Evolutionary conservation across 129 eudicot species (phyloP).

Genomic region (Helianthus tuberosus): DNA sequence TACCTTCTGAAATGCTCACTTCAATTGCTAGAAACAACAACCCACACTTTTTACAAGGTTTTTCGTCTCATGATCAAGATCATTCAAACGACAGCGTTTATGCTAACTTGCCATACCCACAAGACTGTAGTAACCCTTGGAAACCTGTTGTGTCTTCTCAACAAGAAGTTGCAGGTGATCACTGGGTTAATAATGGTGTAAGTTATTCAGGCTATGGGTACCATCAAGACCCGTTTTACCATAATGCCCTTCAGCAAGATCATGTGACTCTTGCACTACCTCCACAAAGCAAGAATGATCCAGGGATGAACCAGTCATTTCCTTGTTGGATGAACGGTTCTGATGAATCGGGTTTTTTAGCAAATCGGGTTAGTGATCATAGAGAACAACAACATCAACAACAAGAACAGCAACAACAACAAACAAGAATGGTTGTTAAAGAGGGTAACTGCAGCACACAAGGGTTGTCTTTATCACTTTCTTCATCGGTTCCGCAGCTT

Average conservation of each 20-base stretch:
- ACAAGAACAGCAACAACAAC: background rate
- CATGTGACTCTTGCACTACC: conserved; percentile 41
- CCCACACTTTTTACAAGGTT: conserved; percentile 27
- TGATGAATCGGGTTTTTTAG: conserved; percentile 13
- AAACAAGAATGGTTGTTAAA: conserved; percentile 11
- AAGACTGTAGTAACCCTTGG: conserved; percentile 47
- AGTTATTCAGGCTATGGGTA: conserved; percentile 35
- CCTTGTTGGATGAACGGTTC: conserved; percentile 39
- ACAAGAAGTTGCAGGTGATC: conserved; percentile 26
- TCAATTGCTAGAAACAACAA: conserved; percentile 2
- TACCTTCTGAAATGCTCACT: conserved; percentile 49
- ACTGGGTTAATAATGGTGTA: conserved; percentile 31
- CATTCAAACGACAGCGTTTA: conserved; percentile 5
- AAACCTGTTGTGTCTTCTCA: conserved; percentile 48
- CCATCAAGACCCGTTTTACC: conserved; percentile 48
- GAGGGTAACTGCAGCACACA: conserved; percentile 43
- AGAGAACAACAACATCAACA: background rate
- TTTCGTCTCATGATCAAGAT: conserved; percentile 32
- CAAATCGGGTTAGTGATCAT: conserved; percentile 9
- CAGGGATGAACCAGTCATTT: conserved; percentile 35
- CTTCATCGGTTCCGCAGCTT: conserved; percentile 55
- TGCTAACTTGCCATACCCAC: conserved; percentile 38
- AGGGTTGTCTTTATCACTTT: conserved; percentile 63
- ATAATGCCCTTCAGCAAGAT: conserved; percentile 51
- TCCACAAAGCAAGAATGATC: conserved; percentile 16